Evolutionary conservation across 495 filamentous ascomycete species (phyloP).

Genomic region (Neurospora sp.): DNA sequence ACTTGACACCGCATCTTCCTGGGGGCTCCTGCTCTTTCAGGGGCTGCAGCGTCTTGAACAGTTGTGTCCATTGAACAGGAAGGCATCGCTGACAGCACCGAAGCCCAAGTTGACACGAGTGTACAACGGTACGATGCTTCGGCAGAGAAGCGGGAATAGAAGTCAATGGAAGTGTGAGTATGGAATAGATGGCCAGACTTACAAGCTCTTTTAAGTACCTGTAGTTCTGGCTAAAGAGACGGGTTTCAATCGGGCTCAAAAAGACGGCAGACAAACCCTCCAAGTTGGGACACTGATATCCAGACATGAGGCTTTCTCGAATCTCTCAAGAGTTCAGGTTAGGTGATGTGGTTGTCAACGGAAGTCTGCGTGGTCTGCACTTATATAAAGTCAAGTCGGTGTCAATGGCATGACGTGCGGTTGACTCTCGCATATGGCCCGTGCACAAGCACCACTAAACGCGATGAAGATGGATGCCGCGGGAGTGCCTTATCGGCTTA

Average conservation of each 20-base stretch:
- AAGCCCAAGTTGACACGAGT: neutral
- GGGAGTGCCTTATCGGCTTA: slow-evolving; percentile 1
- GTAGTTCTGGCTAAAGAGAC: neutral
- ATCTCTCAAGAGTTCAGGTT: neutral
- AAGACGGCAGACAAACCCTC: neutral
- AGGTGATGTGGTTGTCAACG: neutral
- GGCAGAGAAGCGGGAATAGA: neutral
- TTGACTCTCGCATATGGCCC: neutral
- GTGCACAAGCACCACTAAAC: neutral
- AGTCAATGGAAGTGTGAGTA: neutral
- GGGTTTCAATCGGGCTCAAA: neutral
- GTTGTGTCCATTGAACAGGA: neutral
- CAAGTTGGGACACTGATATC: neutral
- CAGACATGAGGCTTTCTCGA: too few species aligned
- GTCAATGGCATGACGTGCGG: neutral
- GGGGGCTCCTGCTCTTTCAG: neutral
- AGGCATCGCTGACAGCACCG: neutral
- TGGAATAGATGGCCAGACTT: neutral
- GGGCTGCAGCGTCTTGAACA: neutral
- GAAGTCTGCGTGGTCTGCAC: neutral
- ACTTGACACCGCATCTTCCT: neutral
- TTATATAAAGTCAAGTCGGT: neutral
- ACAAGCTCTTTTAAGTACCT: neutral
- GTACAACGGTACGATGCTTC: neutral
- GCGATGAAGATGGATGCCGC: neutral